Percentiles rank a stretch among this genome's conserved stretches.
These are phyloP conservation scores for Gaeumannomyces sp. DNA, from an alignment of 2,329 filamentous ascomycete species.

Conservation along the genomic window DNA sequence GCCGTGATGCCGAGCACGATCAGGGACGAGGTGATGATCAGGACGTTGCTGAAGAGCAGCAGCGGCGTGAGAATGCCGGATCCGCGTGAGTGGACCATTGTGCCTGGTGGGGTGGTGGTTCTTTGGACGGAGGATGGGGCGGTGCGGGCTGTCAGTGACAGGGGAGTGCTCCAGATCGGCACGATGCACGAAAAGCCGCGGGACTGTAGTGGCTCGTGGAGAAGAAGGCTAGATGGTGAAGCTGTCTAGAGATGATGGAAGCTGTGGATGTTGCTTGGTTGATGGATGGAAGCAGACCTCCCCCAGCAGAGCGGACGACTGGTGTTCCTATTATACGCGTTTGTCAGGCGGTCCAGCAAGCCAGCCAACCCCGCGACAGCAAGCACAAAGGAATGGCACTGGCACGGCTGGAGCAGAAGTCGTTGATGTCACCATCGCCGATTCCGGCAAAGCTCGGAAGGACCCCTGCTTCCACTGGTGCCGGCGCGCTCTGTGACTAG, in stretches of 20 bases:
- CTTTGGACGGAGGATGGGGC: not conserved
- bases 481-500: not conserved
- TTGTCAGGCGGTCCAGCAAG: not conserved
- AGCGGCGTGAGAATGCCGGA: not conserved
- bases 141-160: not conserved
- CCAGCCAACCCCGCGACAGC: not conserved
- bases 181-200: no score
- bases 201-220: no score
- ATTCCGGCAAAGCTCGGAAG: not conserved
- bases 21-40: not conserved
- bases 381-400: not conserved
- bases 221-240: no score
- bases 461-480: not conserved
- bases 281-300: not conserved
- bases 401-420: not conserved
- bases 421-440: not conserved
- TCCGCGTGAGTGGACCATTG: not conserved
- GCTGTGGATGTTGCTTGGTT: not conserved
- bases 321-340: not conserved
- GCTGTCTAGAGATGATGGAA: no score
- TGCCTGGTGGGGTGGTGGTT: not conserved
- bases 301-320: not conserved
- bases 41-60: not conserved
- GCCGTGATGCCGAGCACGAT: slow-evolving; percentile 8
- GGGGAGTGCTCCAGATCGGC: no score